phyloP scores from a whole-genome alignment of 1,139 yeast species.

The Chernovozyma sophiae-reginae region DNA sequence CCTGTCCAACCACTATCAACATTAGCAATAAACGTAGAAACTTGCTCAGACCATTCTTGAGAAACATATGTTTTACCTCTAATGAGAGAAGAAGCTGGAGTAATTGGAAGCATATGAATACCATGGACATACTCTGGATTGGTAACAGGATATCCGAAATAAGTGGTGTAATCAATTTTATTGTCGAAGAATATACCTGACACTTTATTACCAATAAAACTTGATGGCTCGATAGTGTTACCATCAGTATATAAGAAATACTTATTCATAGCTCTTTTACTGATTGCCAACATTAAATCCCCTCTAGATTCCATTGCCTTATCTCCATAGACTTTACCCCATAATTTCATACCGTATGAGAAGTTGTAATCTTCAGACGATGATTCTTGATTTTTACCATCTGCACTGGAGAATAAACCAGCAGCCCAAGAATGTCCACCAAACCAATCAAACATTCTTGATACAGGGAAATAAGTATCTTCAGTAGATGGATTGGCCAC shows the following conservation, averaged over 20 bases:
- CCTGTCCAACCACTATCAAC: slow-evolving; percentile 20
- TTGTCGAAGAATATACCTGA: slow-evolving; percentile 81
- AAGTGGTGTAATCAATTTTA: slow-evolving; percentile 88
- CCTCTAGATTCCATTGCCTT: slow-evolving; percentile 73
- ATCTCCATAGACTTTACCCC: slow-evolving; percentile 76
- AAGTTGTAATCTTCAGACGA: slow-evolving; percentile 79
- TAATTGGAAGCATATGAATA: slow-evolving; percentile 20
- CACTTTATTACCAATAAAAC: slow-evolving; percentile 59
- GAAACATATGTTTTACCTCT: slow-evolving; percentile 15
- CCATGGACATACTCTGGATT: slow-evolving; percentile 17
- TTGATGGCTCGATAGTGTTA: slow-evolving; percentile 57
- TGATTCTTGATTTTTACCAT: slow-evolving; percentile 79
- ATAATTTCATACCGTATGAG: slow-evolving; percentile 75
- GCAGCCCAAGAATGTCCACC: slow-evolving; percentile 85
- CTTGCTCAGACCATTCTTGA: slow-evolving; percentile 17
- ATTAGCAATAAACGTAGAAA: slow-evolving; percentile 9
- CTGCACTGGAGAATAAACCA: slow-evolving; percentile 66
- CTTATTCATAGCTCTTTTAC: slow-evolving; percentile 56
- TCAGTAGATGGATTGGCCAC: slow-evolving; percentile 67
- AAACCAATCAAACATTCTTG: slow-evolving; percentile 76
- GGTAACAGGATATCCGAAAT: slow-evolving; percentile 50
- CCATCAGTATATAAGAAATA: slow-evolving; percentile 57
- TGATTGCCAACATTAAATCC: slow-evolving; percentile 65
- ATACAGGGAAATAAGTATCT: slow-evolving; percentile 70
- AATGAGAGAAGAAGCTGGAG: slow-evolving; percentile 15